Percentiles rank a stretch among this genome's conserved stretches.
Evolutionary conservation across 2,329 filamentous ascomycete genomes (phyloP).

Genomic region (Colletotrichum plurivorum): DNA sequence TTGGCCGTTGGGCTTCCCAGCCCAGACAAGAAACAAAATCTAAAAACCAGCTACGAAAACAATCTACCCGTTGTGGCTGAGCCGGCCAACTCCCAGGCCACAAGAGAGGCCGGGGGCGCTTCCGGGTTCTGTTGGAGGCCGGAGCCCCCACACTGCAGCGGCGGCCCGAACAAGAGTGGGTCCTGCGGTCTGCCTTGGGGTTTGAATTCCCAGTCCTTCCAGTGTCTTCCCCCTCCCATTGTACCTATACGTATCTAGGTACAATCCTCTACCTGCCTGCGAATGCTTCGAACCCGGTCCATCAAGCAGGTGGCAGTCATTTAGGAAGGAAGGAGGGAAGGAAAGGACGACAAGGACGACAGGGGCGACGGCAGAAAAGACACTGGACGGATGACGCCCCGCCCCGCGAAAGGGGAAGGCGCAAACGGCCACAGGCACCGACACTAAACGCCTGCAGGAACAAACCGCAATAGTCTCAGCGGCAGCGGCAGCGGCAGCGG

Average conservation of each 20-base stretch:
- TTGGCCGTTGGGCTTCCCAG: neutral
- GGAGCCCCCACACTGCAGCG: neutral
- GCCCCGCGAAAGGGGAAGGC: neutral
- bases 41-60: neutral
- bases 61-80: neutral
- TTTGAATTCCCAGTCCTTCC: neutral
- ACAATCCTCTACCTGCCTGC: neutral
- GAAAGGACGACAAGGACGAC: neutral
- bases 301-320: too few species aligned
- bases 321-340: neutral
- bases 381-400: neutral
- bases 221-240: neutral
- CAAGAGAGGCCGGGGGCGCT: neutral
- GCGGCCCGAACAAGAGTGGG: neutral
- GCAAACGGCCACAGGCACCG: slow-evolving; percentile 13
- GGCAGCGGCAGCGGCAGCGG: neutral
- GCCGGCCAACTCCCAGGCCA: neutral
- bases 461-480: neutral
- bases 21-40: neutral
- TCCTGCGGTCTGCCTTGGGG: neutral
- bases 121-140: neutral
- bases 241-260: too few species aligned
- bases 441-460: slow-evolving; percentile 11
- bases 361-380: neutral
- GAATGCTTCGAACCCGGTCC: too few species aligned